Percentiles rank a stretch among this genome's conserved stretches.
phyloP scores from a whole-genome alignment of 2,329 filamentous ascomycete genomes.

The Westerdykella sp. region DNA sequence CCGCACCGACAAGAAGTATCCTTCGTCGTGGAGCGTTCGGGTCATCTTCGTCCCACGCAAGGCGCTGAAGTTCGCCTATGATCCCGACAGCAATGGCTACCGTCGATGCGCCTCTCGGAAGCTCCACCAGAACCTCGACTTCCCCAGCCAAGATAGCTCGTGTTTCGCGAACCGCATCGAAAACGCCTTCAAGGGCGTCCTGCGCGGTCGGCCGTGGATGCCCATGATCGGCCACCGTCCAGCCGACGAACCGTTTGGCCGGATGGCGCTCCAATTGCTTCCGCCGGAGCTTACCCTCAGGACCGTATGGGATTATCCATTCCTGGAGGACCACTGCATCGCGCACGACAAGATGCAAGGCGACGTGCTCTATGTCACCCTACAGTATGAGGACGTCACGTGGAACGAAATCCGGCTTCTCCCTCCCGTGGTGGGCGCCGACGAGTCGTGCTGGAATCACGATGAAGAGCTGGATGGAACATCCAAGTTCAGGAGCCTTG shows the following conservation, averaged over 20 bases:
- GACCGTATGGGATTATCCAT: slow-evolving; percentile 37
- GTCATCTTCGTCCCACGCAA: slow-evolving; percentile 37
- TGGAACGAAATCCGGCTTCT: slow-evolving; percentile 38
- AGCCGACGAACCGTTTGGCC: slow-evolving; percentile 33
- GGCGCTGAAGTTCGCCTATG: slow-evolving; percentile 33
- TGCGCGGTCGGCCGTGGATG: slow-evolving; percentile 38
- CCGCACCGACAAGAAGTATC: slow-evolving; percentile 34
- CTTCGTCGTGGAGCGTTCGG: slow-evolving; percentile 32
- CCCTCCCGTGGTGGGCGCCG: slow-evolving; percentile 24
- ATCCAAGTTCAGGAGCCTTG: slow-evolving; percentile 32
- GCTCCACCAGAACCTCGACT: slow-evolving; percentile 34
- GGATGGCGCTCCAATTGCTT: slow-evolving; percentile 34
- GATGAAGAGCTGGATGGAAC: slow-evolving; percentile 37
- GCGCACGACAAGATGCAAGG: slow-evolving; percentile 39
- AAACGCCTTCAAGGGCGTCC: slow-evolving; percentile 29
- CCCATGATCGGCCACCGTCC: slow-evolving; percentile 36
- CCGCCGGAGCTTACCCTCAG: slow-evolving; percentile 28
- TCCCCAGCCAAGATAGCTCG: slow-evolving; percentile 32
- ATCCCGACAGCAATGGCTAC: slow-evolving; percentile 36
- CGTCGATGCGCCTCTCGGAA: slow-evolving; percentile 35
- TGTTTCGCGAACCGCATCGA: slow-evolving; percentile 35
- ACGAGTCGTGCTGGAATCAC: slow-evolving; percentile 36
- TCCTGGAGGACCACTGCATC: slow-evolving; percentile 38
- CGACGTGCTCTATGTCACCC: slow-evolving; percentile 37
- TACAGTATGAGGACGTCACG: slow-evolving; percentile 36